A percentile compares a stretch with the other conserved stretches of the same genome.
Conservation (phyloP, 345 rosid genomes). For the Mercurialis annua region DNA sequence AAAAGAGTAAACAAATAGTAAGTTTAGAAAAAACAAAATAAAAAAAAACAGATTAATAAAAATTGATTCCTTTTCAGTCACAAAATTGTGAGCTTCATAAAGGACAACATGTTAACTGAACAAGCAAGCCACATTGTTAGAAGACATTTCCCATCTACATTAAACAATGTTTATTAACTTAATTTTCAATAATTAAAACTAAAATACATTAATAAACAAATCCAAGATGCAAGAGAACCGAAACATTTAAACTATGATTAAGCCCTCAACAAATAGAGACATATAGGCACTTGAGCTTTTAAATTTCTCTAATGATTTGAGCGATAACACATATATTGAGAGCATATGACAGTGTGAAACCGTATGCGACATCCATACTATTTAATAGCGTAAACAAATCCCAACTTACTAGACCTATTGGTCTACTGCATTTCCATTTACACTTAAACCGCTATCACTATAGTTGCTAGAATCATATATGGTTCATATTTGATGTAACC, state of each 20-base stretch:
- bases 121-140: background rate
- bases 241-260: background rate
- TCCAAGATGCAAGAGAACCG: background rate
- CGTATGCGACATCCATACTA: background rate
- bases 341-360: background rate
- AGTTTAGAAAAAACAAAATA: constrained; percentile 2
- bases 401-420: too few species aligned
- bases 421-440: too few species aligned
- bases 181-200: background rate
- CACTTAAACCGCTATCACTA: too few species aligned
- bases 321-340: background rate
- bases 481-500: too few species aligned
- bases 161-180: background rate
- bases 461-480: too few species aligned
- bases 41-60: constrained; percentile 1
- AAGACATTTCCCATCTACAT: background rate
- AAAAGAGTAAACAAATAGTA: constrained; percentile 8
- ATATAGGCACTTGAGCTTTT: background rate
- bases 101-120: background rate
- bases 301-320: background rate
- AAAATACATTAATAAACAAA: background rate
- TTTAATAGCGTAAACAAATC: background rate
- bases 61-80: background rate
- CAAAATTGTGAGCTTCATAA: background rate
- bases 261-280: background rate